phyloP scores from a whole-genome alignment of 1,284 basidiomycete genomes.

The Schizopora paradoxa region DNA sequence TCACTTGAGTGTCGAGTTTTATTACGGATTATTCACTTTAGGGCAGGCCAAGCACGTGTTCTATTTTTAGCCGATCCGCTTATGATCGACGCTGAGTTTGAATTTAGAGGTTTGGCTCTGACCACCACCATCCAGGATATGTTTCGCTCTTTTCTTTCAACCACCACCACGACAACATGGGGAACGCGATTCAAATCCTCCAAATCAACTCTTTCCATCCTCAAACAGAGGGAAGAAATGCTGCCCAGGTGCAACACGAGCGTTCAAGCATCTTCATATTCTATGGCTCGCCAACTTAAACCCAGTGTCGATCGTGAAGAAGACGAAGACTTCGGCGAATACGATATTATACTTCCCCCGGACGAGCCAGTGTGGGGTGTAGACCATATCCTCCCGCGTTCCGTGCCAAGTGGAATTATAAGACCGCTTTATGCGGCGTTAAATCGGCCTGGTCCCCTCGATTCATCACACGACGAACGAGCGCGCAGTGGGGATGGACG shows the following conservation, averaged over 20 bases:
- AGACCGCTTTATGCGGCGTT: slow-evolving; percentile 53
- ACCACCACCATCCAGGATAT: too few relatives aligned
- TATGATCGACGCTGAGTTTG: too few relatives aligned
- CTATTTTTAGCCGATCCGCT: too few relatives aligned
- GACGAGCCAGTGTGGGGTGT: slow-evolving; percentile 64
- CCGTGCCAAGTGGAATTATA: slow-evolving; percentile 54
- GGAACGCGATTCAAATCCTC: not conserved
- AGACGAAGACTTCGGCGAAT: slow-evolving; percentile 43
- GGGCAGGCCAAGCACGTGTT: too few relatives aligned
- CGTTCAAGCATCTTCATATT: not conserved
- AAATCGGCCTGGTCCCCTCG: slow-evolving; percentile 17
- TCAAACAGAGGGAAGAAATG: not conserved
- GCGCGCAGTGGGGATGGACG: slow-evolving; percentile 32
- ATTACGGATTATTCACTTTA: too few relatives aligned
- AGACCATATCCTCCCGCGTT: slow-evolving; percentile 50
- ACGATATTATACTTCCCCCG: slow-evolving; percentile 58
- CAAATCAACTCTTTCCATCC: not conserved
- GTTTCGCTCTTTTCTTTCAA: too few relatives aligned
- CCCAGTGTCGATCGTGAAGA: slow-evolving; percentile 9
- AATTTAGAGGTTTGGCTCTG: too few relatives aligned
- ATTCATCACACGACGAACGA: too few relatives aligned
- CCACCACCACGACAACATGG: too few relatives aligned
- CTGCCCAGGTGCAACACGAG: not conserved
- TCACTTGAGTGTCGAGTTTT: too few relatives aligned
- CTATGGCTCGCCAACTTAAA: not conserved